phyloP scores from a whole-genome alignment of 805 yeast species.

The Kodamaea kaohsiungensis region DNA sequence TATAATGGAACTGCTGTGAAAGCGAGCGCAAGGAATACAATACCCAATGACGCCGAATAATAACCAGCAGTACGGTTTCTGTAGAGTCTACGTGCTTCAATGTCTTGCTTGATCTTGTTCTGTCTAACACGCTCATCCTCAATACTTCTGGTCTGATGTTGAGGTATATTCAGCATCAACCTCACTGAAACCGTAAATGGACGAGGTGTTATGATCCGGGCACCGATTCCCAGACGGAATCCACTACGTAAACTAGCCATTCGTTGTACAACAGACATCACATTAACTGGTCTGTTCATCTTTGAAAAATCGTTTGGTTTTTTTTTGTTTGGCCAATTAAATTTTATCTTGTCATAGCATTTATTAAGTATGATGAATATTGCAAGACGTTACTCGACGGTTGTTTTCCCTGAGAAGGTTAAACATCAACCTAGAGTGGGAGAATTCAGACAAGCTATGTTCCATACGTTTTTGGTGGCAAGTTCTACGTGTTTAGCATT shows the following conservation, averaged over 20 bases:
- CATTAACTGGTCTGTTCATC: neutral
- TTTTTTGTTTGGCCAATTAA: constrained; percentile 1
- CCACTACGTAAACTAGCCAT: neutral
- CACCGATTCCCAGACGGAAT: constrained; percentile 1
- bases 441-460: constrained; percentile 39
- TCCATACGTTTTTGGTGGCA: constrained; percentile 41
- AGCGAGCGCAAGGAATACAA: constrained; percentile 72
- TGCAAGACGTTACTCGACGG: constrained; percentile 1
- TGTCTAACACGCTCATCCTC: constrained; percentile 11
- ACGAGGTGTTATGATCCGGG: neutral
- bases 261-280: neutral
- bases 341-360: neutral
- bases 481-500: constrained; percentile 38
- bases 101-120: constrained; percentile 19
- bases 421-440: constrained; percentile 31
- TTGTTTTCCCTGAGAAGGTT: constrained; percentile 4
- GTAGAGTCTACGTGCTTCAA: constrained; percentile 29
- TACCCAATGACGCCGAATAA: constrained; percentile 66
- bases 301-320: constrained; percentile 6
- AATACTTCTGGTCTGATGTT: neutral
- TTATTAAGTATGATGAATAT: neutral
- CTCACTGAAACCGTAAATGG: neutral
- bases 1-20: constrained; percentile 93
- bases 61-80: constrained; percentile 59
- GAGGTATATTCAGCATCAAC: neutral